Conservation (phyloP, 805 yeast genomes). For the Saturnispora halmiae region DNA sequence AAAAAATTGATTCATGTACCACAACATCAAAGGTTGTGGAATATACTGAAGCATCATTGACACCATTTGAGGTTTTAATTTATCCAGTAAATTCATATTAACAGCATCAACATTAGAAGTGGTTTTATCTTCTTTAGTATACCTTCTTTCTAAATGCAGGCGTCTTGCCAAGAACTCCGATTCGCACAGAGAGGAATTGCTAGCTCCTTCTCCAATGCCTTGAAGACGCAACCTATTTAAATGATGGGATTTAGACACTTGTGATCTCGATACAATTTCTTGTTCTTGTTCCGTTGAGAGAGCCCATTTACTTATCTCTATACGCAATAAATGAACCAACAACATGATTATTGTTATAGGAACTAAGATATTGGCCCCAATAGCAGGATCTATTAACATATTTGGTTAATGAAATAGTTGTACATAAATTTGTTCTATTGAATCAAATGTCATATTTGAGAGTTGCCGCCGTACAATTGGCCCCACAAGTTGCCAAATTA, state of each 20-base stretch:
- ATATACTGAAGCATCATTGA: conserved; percentile 74
- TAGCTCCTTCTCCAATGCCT: conserved; percentile 1
- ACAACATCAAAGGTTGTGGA: conserved; percentile 92
- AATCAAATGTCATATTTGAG: conserved; percentile 35
- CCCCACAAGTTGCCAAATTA: conserved; percentile 53
- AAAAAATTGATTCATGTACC: conserved; percentile 90
- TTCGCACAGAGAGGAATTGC: conserved; percentile 6
- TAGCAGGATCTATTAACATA: conserved; percentile 55
- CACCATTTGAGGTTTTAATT: conserved; percentile 67
- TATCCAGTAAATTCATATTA: too few relatives aligned
- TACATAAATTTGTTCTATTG: background rate
- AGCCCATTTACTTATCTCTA: conserved; percentile 43
- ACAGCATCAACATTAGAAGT: too few relatives aligned
- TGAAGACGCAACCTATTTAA: conserved; percentile 34
- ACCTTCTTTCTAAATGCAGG: conserved; percentile 3
- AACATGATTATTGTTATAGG: conserved; percentile 91
- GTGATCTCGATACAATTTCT: conserved; percentile 42
- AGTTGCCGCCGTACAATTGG: conserved; percentile 60
- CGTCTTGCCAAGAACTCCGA: conserved; percentile 13
- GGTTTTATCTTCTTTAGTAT: background rate
- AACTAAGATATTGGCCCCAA: conserved; percentile 81
- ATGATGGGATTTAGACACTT: conserved; percentile 55
- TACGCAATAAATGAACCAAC: conserved; percentile 70
- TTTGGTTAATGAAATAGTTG: too few relatives aligned
- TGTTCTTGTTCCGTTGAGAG: conserved; percentile 51